Evolutionary conservation across 1,284 basidiomycete genomes (phyloP).

Genomic region (Fistulina hepatica): DNA sequence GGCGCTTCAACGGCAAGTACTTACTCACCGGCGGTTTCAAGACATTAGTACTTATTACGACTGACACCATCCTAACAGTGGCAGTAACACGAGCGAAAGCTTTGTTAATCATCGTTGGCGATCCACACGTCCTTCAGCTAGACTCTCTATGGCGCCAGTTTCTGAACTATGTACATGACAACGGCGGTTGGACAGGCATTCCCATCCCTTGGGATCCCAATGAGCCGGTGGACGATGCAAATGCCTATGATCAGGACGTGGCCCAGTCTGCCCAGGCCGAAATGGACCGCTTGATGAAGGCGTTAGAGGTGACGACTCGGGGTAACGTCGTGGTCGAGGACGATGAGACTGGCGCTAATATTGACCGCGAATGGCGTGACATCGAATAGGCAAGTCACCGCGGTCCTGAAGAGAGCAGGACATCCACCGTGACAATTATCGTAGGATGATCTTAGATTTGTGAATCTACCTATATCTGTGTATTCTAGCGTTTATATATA

Average conservation of each 20-base stretch:
- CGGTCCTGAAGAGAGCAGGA: too few relatives aligned
- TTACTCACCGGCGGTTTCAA: background rate
- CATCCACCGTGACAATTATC: too few relatives aligned
- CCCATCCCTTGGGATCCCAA: constrained; percentile 29
- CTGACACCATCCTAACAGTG: constrained; percentile 21
- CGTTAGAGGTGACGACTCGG: constrained; percentile 19
- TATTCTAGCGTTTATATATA: too few relatives aligned
- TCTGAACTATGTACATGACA: constrained; percentile 37
- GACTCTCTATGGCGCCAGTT: constrained; percentile 44
- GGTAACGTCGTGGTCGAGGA: constrained; percentile 18
- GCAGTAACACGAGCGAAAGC: constrained; percentile 41
- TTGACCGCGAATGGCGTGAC: constrained; percentile 27
- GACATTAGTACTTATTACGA: constrained; percentile 31
- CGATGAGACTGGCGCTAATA: constrained; percentile 20
- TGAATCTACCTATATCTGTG: too few relatives aligned
- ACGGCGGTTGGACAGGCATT: constrained; percentile 38
- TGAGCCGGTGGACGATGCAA: constrained; percentile 16
- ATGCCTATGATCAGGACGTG: constrained; percentile 9
- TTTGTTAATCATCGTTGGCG: constrained; percentile 46
- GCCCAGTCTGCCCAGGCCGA: constrained; percentile 17
- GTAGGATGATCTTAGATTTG: too few relatives aligned
- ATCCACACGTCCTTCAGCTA: constrained; percentile 38
- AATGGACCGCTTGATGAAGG: constrained; percentile 24
- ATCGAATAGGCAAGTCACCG: too few relatives aligned
- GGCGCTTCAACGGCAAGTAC: constrained; percentile 48